Percentiles rank a stretch among this genome's conserved stretches.
phyloP scores from a whole-genome alignment of 1,139 yeast species.

The Torulaspora pretoriensis region DNA sequence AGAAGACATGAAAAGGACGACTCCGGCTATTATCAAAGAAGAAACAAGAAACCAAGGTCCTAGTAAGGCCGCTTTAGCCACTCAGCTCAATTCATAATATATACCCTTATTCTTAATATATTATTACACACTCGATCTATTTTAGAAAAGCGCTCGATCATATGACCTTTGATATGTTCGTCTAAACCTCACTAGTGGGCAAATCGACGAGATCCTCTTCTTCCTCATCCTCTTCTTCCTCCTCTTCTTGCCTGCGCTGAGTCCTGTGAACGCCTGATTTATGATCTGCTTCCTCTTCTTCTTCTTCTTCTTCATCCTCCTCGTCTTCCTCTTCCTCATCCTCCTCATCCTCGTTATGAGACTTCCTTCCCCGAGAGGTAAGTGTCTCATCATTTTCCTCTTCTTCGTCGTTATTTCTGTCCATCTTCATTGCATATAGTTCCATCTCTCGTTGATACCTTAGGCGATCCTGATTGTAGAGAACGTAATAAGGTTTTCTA shows the following conservation, averaged over 20 bases:
- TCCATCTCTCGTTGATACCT: slow-evolving; percentile 74
- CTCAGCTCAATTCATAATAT: background rate
- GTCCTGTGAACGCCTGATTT: slow-evolving; percentile 21
- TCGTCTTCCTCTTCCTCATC: slow-evolving; percentile 24
- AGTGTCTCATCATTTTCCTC: slow-evolving; percentile 21
- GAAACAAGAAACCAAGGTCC: slow-evolving; percentile 45
- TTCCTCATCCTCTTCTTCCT: slow-evolving; percentile 17
- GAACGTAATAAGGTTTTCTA: slow-evolving; percentile 67
- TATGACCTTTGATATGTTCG: background rate
- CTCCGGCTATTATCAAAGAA: slow-evolving; percentile 68
- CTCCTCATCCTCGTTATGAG: slow-evolving; percentile 26
- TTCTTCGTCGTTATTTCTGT: slow-evolving; percentile 14
- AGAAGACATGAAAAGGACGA: slow-evolving; percentile 71
- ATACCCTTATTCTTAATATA: background rate
- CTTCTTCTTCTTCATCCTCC: slow-evolving; percentile 24
- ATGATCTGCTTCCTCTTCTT: slow-evolving; percentile 22
- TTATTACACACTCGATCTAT: background rate
- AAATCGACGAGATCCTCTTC: slow-evolving; percentile 18
- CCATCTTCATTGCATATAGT: slow-evolving; percentile 44
- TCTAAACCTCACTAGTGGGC: slow-evolving; percentile 16
- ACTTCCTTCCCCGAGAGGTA: slow-evolving; percentile 26
- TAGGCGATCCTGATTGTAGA: slow-evolving; percentile 74
- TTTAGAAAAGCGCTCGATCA: too few relatives aligned
- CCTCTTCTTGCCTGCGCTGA: slow-evolving; percentile 19
- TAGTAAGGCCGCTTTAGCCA: slow-evolving; percentile 5